Percentiles rank a stretch among this genome's conserved stretches.
These are phyloP conservation scores for Diaporthe ampelina DNA, from an alignment of 2,329 filamentous ascomycete species.

Conservation along the genomic window DNA sequence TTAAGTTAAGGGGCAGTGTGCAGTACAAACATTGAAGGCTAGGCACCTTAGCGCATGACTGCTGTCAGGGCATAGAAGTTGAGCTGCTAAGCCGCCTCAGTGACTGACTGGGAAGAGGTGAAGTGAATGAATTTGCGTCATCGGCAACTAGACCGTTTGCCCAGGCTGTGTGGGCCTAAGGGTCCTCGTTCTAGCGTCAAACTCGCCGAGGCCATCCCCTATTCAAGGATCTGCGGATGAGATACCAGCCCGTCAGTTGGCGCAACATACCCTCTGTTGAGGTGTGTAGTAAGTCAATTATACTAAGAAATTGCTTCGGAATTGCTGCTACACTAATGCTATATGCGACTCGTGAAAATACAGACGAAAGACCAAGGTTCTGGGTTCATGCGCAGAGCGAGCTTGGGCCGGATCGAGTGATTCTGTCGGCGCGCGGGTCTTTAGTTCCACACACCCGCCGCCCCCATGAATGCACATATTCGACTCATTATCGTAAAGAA, in stretches of 20 bases:
- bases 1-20: conserved; percentile 7
- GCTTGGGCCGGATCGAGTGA: neutral
- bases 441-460: no score
- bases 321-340: neutral
- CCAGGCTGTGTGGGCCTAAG: neutral
- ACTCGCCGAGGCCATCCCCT: neutral
- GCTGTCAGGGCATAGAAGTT: no score
- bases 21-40: neutral
- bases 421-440: no score
- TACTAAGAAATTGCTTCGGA: neutral
- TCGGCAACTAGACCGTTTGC: no score
- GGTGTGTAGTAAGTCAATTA: neutral
- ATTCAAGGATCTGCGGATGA: neutral
- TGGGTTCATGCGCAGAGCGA: neutral
- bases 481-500: neutral
- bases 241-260: neutral
- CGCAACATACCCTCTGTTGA: neutral
- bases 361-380: no score
- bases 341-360: neutral
- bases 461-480: no score
- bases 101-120: no score
- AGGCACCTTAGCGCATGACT: no score
- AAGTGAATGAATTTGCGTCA: no score
- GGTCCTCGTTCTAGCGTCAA: neutral
- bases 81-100: no score